phyloP scores from a whole-genome alignment of 345 rosid genomes.

The Citropsis articulata region DNA sequence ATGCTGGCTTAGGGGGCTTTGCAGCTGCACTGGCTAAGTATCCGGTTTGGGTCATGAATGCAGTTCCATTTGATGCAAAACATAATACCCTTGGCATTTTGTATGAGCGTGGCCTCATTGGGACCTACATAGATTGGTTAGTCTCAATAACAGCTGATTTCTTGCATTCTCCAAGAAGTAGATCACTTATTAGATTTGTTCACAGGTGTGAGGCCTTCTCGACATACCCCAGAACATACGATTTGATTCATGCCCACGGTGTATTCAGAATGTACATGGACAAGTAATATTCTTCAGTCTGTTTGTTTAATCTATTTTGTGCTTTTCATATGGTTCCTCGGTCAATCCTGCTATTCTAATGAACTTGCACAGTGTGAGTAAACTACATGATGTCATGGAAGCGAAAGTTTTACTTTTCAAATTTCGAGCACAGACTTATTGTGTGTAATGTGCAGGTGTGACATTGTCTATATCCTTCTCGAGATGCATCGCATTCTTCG shows the following conservation, averaged over 20 bases:
- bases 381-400: no score
- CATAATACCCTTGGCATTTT: conserved; percentile 51
- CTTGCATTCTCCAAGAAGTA: not conserved
- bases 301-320: not conserved
- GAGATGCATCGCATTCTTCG: conserved; percentile 64
- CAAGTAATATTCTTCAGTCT: conserved; percentile 42
- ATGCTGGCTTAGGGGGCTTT: conserved; percentile 67
- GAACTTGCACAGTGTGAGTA: not conserved
- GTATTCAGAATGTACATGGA: conserved; percentile 54
- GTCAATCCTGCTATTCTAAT: not conserved
- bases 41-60: conserved; percentile 80
- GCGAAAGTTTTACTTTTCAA: no score
- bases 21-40: conserved; percentile 53
- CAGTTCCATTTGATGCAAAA: conserved; percentile 42
- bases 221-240: conserved; percentile 63
- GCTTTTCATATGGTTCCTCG: no score
- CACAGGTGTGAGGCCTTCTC: conserved; percentile 66
- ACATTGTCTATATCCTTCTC: conserved; percentile 47
- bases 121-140: conserved; percentile 77
- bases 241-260: conserved; percentile 56
- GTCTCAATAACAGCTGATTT: not conserved
- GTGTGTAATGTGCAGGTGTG: conserved; percentile 40
- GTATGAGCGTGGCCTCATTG: conserved; percentile 68
- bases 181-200: not conserved
- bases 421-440: not conserved